phyloP scores from a whole-genome alignment of 179 eudicot genomes.

The Silene vulgaris region DNA sequence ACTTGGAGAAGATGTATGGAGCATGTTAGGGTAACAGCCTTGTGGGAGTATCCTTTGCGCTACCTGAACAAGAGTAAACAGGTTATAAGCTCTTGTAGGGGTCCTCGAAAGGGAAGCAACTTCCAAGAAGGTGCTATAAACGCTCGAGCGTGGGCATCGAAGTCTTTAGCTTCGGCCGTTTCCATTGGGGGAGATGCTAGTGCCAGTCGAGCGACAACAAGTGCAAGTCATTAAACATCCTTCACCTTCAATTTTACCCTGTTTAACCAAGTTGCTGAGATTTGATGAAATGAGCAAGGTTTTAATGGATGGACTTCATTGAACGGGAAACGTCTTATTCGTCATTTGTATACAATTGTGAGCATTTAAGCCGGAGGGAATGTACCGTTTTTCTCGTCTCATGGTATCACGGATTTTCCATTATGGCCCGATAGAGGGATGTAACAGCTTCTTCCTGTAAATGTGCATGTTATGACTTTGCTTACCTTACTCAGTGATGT shows the following conservation, averaged over 20 bases:
- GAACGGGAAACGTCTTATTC: constrained; percentile 24
- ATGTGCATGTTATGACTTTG: background rate
- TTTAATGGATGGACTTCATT: constrained; percentile 13
- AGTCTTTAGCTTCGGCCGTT: constrained; percentile 84
- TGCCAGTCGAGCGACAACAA: constrained; percentile 41
- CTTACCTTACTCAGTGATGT: background rate
- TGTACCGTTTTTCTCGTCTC: constrained; percentile 14
- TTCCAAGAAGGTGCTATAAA: constrained; percentile 81
- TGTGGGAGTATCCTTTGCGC: constrained; percentile 67
- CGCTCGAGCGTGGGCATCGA: constrained; percentile 91
- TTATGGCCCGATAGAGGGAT: constrained; percentile 2
- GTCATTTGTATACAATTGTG: constrained; percentile 24
- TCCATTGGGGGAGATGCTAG: constrained; percentile 69
- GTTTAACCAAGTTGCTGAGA: background rate
- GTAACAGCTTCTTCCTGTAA: constrained; percentile 1
- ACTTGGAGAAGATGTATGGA: constrained; percentile 53
- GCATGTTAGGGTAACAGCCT: constrained; percentile 42
- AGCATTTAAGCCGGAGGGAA: constrained; percentile 14
- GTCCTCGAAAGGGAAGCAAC: constrained; percentile 69
- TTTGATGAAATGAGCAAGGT: constrained; percentile 15
- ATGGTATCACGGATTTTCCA: constrained; percentile 23
- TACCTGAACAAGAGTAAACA: constrained; percentile 50
- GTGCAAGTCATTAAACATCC: constrained; percentile 28
- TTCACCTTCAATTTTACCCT: background rate
- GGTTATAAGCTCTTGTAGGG: constrained; percentile 45